These are phyloP conservation scores for Wakefieldia striispora DNA, from an alignment of 768 basidiomycete genomes.

Conservation along the genomic window DNA sequence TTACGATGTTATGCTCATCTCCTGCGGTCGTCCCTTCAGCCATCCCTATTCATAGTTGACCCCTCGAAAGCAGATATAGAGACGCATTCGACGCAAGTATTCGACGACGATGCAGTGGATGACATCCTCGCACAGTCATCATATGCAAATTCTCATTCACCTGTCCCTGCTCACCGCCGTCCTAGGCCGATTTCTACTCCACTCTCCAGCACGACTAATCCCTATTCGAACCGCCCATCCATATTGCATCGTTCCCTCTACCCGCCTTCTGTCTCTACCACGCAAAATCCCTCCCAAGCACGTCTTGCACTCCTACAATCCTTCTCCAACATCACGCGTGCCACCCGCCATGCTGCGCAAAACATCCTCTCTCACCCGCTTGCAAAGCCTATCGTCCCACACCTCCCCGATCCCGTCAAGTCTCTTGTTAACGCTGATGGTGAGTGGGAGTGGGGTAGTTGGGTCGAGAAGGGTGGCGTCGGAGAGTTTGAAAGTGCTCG, in stretches of 20 bases:
- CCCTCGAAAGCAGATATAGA: constrained; percentile 93
- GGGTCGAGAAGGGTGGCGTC: constrained; percentile 90
- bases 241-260: constrained; percentile 76
- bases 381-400: constrained; percentile 93
- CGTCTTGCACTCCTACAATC: constrained; percentile 85
- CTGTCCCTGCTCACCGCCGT: constrained; percentile 79
- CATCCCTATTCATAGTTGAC: constrained; percentile 86
- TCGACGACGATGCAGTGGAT: constrained; percentile 84
- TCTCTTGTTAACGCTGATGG: constrained; percentile 88
- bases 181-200: constrained; percentile 60
- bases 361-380: constrained; percentile 94
- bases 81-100: constrained; percentile 80
- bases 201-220: constrained; percentile 38
- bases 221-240: constrained; percentile 67
- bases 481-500: constrained; percentile 96
- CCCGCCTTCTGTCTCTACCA: constrained; percentile 49
- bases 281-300: constrained; percentile 63
- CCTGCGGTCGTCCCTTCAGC: constrained; percentile 81
- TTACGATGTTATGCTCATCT: constrained; percentile 77
- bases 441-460: constrained; percentile 90
- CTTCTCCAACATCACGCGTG: constrained; percentile 91
- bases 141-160: constrained; percentile 73
- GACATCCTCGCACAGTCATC: constrained; percentile 82
- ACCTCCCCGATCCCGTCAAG: constrained; percentile 91
- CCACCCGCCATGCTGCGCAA: constrained; percentile 90